A percentile compares a stretch with the other conserved stretches of the same genome.
Evolutionary conservation across 371 early-diverging fungal species (phyloP).

Genomic region (Massospora cicadina): DNA sequence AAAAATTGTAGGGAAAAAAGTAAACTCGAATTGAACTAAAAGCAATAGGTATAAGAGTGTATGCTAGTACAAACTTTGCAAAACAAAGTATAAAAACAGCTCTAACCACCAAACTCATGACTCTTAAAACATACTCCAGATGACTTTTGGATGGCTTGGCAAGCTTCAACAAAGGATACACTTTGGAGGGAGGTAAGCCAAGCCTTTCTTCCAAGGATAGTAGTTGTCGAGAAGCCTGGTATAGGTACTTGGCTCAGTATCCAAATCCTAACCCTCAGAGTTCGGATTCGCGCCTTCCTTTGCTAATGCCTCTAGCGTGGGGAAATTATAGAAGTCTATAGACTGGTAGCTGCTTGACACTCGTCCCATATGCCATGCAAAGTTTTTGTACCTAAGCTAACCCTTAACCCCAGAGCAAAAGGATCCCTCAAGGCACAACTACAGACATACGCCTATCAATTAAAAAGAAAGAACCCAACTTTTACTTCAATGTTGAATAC

Average conservation of each 20-base stretch:
- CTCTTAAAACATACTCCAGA: slow-evolving; percentile 37
- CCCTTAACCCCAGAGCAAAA: too few species aligned
- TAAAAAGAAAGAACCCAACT: too few species aligned
- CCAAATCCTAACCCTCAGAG: slow-evolving; percentile 22
- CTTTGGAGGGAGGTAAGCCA: slow-evolving; percentile 44
- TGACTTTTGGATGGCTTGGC: slow-evolving; percentile 36
- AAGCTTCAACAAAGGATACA: slow-evolving; percentile 33
- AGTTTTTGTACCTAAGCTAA: background rate
- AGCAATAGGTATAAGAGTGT: background rate
- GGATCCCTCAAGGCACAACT: too few species aligned
- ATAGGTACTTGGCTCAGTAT: slow-evolving; percentile 84
- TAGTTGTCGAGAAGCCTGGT: slow-evolving; percentile 28
- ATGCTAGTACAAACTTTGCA: too few species aligned
- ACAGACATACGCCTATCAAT: too few species aligned
- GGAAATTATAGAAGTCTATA: background rate
- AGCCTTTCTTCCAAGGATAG: slow-evolving; percentile 17
- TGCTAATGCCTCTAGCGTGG: background rate
- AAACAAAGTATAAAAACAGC: background rate
- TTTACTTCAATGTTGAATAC: too few species aligned
- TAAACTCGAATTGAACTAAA: too few species aligned
- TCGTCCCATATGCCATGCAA: slow-evolving; percentile 38
- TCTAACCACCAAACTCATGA: background rate
- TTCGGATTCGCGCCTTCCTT: background rate
- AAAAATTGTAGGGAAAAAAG: too few species aligned
- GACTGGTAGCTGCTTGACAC: slow-evolving; percentile 20